phyloP scores from a whole-genome alignment of 2,329 filamentous ascomycete genomes.

The Colletotrichum sp. region DNA sequence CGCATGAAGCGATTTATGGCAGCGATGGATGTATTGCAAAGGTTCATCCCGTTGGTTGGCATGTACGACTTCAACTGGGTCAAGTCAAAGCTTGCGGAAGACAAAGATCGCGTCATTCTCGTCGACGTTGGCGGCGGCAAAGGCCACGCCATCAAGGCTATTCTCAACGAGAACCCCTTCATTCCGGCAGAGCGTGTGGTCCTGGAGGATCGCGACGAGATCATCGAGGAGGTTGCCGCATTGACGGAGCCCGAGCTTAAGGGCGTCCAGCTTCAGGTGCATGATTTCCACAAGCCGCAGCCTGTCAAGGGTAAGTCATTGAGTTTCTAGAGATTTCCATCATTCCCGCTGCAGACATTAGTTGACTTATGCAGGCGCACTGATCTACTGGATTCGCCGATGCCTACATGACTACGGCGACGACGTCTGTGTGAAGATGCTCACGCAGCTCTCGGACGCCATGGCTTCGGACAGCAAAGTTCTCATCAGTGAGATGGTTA shows the following conservation, averaged over 20 bases:
- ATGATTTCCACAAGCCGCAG: conserved; percentile 26
- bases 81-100: neutral
- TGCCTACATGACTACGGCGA: conserved; percentile 43
- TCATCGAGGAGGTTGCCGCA: conserved; percentile 5
- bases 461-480: conserved; percentile 36
- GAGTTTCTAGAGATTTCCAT: neutral
- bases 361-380: conserved; percentile 29
- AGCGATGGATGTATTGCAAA: conserved; percentile 30
- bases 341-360: neutral
- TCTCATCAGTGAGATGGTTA: conserved; percentile 34
- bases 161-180: conserved; percentile 14
- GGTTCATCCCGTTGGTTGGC: conserved; percentile 26
- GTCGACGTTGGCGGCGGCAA: conserved; percentile 39
- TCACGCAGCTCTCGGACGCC: conserved; percentile 31
- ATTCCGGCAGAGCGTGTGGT: conserved; percentile 3
- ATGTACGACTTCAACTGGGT: conserved; percentile 37
- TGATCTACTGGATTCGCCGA: conserved; percentile 39
- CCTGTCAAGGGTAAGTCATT: conserved; percentile 15
- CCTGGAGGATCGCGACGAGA: conserved; percentile 25
- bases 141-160: conserved; percentile 27
- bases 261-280: neutral
- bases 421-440: conserved; percentile 32
- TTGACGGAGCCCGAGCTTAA: neutral
- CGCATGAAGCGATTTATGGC: conserved; percentile 29
- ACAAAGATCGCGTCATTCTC: conserved; percentile 24